Evolutionary conservation across 1,284 basidiomycete genomes (phyloP).

Genomic region (Psilocybe mexicana): DNA sequence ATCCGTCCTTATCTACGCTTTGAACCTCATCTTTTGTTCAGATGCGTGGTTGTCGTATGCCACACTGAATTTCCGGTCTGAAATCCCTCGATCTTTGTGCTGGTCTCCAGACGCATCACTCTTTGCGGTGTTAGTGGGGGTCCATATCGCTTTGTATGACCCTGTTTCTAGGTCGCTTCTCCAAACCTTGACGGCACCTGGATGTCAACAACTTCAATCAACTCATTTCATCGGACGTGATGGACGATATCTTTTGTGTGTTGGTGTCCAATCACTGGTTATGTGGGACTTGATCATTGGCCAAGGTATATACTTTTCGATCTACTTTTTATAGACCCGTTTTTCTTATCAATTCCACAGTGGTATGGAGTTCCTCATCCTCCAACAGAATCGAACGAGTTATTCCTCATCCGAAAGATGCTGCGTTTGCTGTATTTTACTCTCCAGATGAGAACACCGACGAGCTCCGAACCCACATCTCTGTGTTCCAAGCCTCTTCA

Average conservation of each 20-base stretch:
- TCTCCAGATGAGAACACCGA: constrained; percentile 30
- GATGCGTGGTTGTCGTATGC: constrained; percentile 81
- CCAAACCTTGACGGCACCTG: constrained; percentile 62
- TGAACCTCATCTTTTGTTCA: constrained; percentile 31
- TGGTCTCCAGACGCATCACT: constrained; percentile 91
- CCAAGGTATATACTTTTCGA: constrained; percentile 48
- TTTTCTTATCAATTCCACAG: constrained; percentile 11
- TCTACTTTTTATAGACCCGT: constrained; percentile 15
- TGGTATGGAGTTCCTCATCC: constrained; percentile 52
- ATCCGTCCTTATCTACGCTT: constrained; percentile 4
- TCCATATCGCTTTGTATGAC: constrained; percentile 80
- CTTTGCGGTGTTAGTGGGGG: constrained; percentile 73
- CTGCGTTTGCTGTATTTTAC: constrained; percentile 61
- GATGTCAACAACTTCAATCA: constrained; percentile 45
- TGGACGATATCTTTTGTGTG: constrained; percentile 64
- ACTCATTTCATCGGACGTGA: constrained; percentile 65
- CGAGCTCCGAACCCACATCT: constrained; percentile 41
- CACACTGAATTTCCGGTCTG: constrained; percentile 67
- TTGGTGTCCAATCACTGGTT: constrained; percentile 53
- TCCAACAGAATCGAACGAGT: constrained; percentile 42
- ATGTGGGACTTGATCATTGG: constrained; percentile 84
- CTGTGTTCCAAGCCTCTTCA: constrained; percentile 51
- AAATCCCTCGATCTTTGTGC: constrained; percentile 62
- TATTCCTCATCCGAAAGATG: constrained; percentile 55
- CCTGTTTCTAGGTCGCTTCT: constrained; percentile 66